phyloP scores from a whole-genome alignment of 176 grass and related monocot genomes.

The Ensete ventricosum region DNA sequence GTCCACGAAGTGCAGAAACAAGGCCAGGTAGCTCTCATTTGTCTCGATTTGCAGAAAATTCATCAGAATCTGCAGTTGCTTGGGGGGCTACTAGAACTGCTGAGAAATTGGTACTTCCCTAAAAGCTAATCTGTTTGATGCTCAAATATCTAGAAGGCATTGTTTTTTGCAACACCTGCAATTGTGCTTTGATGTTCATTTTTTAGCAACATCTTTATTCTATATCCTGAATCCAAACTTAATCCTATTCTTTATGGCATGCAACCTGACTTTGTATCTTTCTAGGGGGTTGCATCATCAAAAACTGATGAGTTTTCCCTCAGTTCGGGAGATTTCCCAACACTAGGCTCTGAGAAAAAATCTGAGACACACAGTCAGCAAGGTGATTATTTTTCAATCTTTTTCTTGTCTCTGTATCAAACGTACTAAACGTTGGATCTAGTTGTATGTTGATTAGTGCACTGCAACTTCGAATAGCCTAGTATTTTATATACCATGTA shows the following conservation, averaged over 20 bases:
- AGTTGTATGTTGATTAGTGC: not conserved
- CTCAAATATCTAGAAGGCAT: not conserved
- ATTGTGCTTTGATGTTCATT: not conserved
- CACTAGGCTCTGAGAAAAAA: constrained; percentile 73
- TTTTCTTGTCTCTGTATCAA: not conserved
- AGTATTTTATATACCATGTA: not conserved
- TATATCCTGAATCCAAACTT: constrained; percentile 2
- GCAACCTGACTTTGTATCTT: constrained; percentile 3
- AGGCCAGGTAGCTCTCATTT: constrained; percentile 91
- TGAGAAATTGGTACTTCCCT: constrained; percentile 22
- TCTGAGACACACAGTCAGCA: constrained; percentile 45
- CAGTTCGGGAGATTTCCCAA: constrained; percentile 88
- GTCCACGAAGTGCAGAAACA: constrained; percentile 93
- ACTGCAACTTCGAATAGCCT: not conserved
- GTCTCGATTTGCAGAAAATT: constrained; percentile 86
- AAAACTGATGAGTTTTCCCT: constrained; percentile 68
- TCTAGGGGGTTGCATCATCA: constrained; percentile 41
- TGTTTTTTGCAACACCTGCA: not conserved
- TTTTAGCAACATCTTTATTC: constrained; percentile 5
- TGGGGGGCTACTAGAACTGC: constrained; percentile 37
- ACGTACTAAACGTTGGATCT: too few species aligned
- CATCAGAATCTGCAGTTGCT: constrained; percentile 34
- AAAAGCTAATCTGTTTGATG: constrained; percentile 1
- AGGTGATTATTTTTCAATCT: constrained; percentile 34
- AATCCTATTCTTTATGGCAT: not conserved